Base-by-base conservation (phyloP, 371 early-diverging fungal genomes). In the Apophysomyces elegans region DNA sequence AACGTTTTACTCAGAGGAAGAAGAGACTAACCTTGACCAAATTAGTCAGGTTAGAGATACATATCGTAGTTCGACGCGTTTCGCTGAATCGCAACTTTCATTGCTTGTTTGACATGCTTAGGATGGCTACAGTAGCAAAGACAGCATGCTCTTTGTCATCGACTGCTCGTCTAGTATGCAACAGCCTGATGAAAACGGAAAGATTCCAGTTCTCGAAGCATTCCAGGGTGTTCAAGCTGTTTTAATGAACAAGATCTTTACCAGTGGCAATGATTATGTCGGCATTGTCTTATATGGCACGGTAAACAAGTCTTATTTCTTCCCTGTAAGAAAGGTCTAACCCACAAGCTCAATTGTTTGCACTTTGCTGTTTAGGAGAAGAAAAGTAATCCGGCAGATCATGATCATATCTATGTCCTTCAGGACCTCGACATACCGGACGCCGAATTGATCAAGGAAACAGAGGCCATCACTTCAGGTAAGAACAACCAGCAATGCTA, bases 221-320 rank as follows among this genome's bases (percentile, higher is more conserved):
- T 72, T 90, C 47, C 70, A 77, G 21, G 77, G 83, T 63, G 77
- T 84, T 12, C 73, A 75, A 35, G 66, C 72, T 4, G 85, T 86
- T 13, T 70, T 85, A 26, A 56, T 85, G 21, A 75, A 67, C 62
- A 91, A 88, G 64, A 84, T 90, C 35, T 79, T 88, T 63, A 77
- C 78, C 50, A 79, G 77, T 64, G 83, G 83, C 8, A 64, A 72
- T 4, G 91, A 93, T 66, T 64, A 83, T 18, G 70, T 90, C 1
- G 91, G 90, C 32, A 69, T 93, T 16, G 61, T 93, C 0, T 63
- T 93, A 18, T 91, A 76, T 64, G 85, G 86, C 65, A 88, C 90
- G 44, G 91, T 91, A 75, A 26, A 26, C 32, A 3, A 26, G 32
- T 26, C 32, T 2, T 26, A 26, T 26, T 26, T 3, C 32, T 26